A percentile compares a stretch with the other conserved stretches of the same genome.
Evolutionary conservation across 257 asterid species (phyloP).

Genomic region (Nicotiana sylvestris): DNA sequence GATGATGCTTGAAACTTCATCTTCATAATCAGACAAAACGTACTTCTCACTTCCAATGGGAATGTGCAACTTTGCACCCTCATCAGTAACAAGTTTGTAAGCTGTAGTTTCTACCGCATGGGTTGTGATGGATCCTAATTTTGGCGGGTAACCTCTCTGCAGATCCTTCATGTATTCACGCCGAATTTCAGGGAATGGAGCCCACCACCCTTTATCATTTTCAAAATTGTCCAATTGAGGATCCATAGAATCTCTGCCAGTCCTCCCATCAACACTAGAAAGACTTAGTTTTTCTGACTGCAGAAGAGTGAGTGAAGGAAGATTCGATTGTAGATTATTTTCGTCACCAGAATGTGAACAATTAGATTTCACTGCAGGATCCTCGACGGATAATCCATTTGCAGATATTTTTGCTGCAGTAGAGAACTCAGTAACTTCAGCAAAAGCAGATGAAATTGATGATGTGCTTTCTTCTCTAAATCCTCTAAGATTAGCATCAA

Average conservation of each 20-base stretch:
- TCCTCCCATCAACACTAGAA: conserved; percentile 23
- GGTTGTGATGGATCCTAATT: conserved; percentile 49
- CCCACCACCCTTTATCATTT: conserved; percentile 63
- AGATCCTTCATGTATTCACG: conserved; percentile 59
- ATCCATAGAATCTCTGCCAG: conserved; percentile 20
- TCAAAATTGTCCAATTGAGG: conserved; percentile 30
- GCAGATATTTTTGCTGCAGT: conserved; percentile 17
- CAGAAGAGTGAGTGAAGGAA: conserved; percentile 25
- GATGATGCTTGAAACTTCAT: conserved; percentile 25
- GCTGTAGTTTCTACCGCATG: conserved; percentile 43
- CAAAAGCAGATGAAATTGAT: conserved; percentile 3
- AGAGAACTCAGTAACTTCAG: conserved; percentile 22
- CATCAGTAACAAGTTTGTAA: conserved; percentile 55
- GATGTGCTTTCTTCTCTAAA: conserved; percentile 19
- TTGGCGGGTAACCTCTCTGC: conserved; percentile 54
- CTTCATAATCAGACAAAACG: conserved; percentile 6
- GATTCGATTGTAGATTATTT: conserved; percentile 20
- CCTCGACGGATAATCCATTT: conserved; percentile 30
- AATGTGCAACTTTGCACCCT: conserved; percentile 71
- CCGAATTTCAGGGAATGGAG: conserved; percentile 61
- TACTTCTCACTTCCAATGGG: conserved; percentile 45
- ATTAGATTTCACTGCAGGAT: conserved; percentile 13
- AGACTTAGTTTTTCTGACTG: conserved; percentile 32
- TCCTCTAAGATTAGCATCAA: conserved; percentile 38
- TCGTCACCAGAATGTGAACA: conserved; percentile 26